phyloP scores from a whole-genome alignment of 768 basidiomycete species.

The Pleurotus platypus region DNA sequence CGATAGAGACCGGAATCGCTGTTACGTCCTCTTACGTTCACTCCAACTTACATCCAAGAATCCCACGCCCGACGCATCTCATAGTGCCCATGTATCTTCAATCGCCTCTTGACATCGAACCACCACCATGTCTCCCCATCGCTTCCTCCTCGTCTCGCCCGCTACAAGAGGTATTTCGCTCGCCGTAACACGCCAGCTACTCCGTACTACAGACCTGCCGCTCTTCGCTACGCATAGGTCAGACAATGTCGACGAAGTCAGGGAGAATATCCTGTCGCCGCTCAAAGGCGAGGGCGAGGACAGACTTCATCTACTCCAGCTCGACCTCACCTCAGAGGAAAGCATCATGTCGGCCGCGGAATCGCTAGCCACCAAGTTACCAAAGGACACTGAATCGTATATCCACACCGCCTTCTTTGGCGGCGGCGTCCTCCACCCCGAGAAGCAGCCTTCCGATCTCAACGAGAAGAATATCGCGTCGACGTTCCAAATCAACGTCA shows the following conservation, averaged over 20 bases:
- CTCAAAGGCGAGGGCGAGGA: conserved; percentile 37
- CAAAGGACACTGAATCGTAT: conserved; percentile 27
- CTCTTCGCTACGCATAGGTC: conserved; percentile 55
- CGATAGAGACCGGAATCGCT: no score
- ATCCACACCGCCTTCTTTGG: conserved; percentile 54
- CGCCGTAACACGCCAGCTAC: conserved; percentile 50
- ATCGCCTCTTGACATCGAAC: neutral
- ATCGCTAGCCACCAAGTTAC: conserved; percentile 31
- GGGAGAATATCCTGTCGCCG: conserved; percentile 37
- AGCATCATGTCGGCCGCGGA: conserved; percentile 48
- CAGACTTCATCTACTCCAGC: conserved; percentile 41
- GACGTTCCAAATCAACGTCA: conserved; percentile 55
- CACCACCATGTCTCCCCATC: conserved; percentile 21
- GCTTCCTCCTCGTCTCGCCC: conserved; percentile 52
- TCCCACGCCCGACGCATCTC: no score
- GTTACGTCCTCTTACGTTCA: no score
- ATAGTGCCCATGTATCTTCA: no score
- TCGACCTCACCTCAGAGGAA: conserved; percentile 49
- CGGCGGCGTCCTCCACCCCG: conserved; percentile 52
- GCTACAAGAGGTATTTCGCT: conserved; percentile 55
- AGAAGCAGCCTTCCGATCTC: conserved; percentile 48
- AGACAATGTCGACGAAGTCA: conserved; percentile 29
- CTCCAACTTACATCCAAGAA: no score
- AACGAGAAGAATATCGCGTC: conserved; percentile 34
- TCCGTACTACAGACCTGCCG: conserved; percentile 45